phyloP scores from a whole-genome alignment of 306 rosid genomes.

The Ochetophila trinervis region DNA sequence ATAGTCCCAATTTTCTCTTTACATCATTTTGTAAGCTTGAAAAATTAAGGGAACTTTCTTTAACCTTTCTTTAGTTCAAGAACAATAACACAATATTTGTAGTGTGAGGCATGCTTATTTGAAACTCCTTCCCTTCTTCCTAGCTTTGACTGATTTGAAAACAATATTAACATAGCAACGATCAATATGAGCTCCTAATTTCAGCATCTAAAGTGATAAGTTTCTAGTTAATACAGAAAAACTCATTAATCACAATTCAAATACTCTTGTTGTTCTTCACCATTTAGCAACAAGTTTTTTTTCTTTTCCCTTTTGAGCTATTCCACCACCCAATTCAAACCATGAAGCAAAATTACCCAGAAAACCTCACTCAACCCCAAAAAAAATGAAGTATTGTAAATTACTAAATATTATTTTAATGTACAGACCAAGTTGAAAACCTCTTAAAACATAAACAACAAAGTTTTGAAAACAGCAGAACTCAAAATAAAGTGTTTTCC shows the following conservation, averaged over 20 bases:
- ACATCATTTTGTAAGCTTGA: no score
- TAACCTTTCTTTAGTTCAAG: no score
- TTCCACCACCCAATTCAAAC: neutral
- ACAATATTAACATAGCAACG: neutral
- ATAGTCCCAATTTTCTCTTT: no score
- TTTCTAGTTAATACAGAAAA: neutral
- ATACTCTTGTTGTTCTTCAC: neutral
- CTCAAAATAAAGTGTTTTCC: no score
- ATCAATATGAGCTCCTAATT: conserved; percentile 3
- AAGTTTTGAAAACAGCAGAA: neutral
- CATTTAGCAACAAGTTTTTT: conserved; percentile 2
- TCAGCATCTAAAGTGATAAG: neutral
- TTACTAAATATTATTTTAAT: neutral
- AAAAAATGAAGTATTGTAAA: no score
- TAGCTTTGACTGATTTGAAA: neutral
- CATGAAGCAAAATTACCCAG: neutral
- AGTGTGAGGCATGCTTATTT: no score
- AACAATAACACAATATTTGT: no score
- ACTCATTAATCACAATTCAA: neutral
- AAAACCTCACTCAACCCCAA: neutral
- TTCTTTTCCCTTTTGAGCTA: neutral
- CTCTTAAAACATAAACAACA: neutral
- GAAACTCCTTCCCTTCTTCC: neutral
- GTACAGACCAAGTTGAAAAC: neutral
- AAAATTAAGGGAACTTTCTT: no score